Percentiles rank a stretch among this genome's conserved stretches.
Evolutionary conservation across 228 moss, liverwort and hornwort genomes (phyloP).

Genomic region (Sphagnum fallax): DNA sequence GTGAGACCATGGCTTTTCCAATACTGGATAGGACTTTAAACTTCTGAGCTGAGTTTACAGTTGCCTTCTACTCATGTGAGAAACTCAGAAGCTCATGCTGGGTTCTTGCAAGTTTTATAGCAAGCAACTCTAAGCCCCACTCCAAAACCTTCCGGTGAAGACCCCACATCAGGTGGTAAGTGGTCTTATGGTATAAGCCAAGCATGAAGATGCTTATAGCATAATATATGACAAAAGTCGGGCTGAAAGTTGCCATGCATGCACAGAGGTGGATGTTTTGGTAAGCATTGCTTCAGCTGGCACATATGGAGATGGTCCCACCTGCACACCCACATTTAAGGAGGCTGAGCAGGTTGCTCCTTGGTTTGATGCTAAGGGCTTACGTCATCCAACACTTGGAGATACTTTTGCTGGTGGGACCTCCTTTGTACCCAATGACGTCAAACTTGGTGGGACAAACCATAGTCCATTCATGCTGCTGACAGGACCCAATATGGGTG

Average conservation of each 20-base stretch:
- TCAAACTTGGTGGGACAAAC: slow-evolving; percentile 62
- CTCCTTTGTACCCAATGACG: slow-evolving; percentile 87
- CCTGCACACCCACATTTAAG: slow-evolving; percentile 64
- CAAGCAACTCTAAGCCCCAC: too few relatives aligned
- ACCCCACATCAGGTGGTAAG: too few relatives aligned
- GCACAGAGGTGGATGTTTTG: slow-evolving; percentile 85
- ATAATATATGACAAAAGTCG: neutral
- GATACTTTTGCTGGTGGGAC: slow-evolving; percentile 48
- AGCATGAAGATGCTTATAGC: too few relatives aligned
- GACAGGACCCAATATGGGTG: slow-evolving; percentile 99
- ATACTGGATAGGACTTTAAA: too few relatives aligned
- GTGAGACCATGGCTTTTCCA: too few relatives aligned
- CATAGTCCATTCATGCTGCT: slow-evolving; percentile 80
- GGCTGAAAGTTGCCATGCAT: neutral
- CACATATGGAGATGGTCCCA: slow-evolving; percentile 44
- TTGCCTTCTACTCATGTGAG: too few relatives aligned
- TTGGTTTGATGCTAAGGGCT: slow-evolving; percentile 54
- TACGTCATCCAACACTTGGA: slow-evolving; percentile 80
- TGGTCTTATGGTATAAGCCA: too few relatives aligned
- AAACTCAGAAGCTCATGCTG: too few relatives aligned
- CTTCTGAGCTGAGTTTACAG: too few relatives aligned
- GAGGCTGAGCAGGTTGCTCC: slow-evolving; percentile 20
- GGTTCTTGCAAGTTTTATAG: too few relatives aligned
- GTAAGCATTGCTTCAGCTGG: slow-evolving; percentile 80
- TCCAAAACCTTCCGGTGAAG: too few relatives aligned